Percentiles rank a stretch among this genome's conserved stretches.
These are phyloP conservation scores for Daedaleopsis sinensis DNA, from an alignment of 768 basidiomycete species.

Conservation along the genomic window DNA sequence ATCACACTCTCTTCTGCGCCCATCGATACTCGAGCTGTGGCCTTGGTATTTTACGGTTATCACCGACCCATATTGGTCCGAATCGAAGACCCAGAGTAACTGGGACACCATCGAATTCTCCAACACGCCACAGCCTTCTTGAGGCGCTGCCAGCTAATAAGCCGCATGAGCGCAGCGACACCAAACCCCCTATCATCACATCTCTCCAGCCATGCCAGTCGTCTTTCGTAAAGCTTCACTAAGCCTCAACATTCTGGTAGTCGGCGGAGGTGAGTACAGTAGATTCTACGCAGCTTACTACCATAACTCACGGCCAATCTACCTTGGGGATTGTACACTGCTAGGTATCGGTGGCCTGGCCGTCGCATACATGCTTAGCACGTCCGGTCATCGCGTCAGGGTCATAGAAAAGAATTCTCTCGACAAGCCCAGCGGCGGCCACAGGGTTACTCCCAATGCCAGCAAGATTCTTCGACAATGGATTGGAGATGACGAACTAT, in stretches of 20 bases:
- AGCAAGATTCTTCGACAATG: constrained; percentile 57
- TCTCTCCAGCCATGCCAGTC: background rate
- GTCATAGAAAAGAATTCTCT: constrained; percentile 54
- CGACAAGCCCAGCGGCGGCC: constrained; percentile 38
- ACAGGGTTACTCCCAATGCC: constrained; percentile 60
- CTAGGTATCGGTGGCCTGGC: constrained; percentile 56
- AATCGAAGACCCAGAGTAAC: too few species aligned
- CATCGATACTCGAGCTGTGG: too few species aligned
- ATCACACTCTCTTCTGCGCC: too few species aligned
- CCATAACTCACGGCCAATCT: too few species aligned
- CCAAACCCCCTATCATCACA: too few species aligned
- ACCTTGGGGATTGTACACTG: too few species aligned
- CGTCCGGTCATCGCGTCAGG: constrained; percentile 60
- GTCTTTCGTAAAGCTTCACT: background rate
- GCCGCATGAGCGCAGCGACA: too few species aligned
- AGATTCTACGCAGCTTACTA: background rate
- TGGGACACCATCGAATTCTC: too few species aligned
- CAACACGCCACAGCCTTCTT: too few species aligned
- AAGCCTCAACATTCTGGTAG: background rate
- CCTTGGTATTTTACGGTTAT: too few species aligned
- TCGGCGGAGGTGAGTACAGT: background rate
- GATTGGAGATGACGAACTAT: constrained; percentile 51
- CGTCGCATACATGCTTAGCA: constrained; percentile 55
- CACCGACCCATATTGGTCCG: too few species aligned
- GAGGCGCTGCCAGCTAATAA: too few species aligned